phyloP scores from a whole-genome alignment of 306 rosid genomes.

The Urtica urens region DNA sequence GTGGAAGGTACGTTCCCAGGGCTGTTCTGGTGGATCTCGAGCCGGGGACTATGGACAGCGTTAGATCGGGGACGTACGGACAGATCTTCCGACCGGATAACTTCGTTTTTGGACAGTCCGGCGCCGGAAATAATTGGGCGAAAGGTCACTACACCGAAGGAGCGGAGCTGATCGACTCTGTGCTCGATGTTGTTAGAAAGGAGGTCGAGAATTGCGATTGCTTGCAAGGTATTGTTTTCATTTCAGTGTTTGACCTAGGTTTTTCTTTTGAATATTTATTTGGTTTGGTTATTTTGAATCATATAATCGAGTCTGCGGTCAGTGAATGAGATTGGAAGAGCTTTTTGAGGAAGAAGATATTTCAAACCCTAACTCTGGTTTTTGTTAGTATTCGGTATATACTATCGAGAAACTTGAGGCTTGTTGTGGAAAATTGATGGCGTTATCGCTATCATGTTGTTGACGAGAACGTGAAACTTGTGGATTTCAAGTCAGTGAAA shows the following conservation, averaged over 20 bases:
- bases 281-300: too few relatives aligned
- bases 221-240: conserved; percentile 32
- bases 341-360: too few relatives aligned
- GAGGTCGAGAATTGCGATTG: conserved; percentile 49
- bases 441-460: too few relatives aligned
- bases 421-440: too few relatives aligned
- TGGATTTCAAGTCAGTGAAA: too few relatives aligned
- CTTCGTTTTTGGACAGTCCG: conserved; percentile 42
- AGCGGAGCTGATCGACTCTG: conserved; percentile 43
- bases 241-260: not conserved
- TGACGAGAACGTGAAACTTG: too few relatives aligned
- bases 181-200: conserved; percentile 43
- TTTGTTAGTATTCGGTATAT: too few relatives aligned
- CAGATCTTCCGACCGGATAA: conserved; percentile 44
- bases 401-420: too few relatives aligned
- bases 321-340: too few relatives aligned
- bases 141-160: conserved; percentile 53
- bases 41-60: conserved; percentile 55
- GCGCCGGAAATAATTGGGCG: conserved; percentile 59
- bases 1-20: conserved; percentile 40
- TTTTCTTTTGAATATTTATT: too few relatives aligned
- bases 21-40: conserved; percentile 47
- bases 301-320: too few relatives aligned
- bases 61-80: conserved; percentile 39
- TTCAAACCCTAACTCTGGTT: not conserved